phyloP scores from a whole-genome alignment of 129 eudicot species.

The Glebionis coronaria region DNA sequence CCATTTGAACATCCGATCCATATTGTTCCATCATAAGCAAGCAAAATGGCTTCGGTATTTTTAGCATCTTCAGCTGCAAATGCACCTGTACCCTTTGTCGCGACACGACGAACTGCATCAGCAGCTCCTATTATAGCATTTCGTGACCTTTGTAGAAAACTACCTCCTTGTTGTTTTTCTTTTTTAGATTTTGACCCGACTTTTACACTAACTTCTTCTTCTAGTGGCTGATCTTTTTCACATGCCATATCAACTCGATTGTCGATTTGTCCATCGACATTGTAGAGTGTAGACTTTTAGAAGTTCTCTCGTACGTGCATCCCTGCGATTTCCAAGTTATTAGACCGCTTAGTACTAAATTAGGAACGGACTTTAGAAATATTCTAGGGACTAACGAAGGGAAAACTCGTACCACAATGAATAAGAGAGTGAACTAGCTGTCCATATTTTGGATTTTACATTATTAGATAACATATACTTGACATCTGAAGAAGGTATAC shows the following conservation, averaged over 20 bases:
- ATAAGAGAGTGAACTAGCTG: constrained; percentile 67
- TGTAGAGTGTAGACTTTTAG: constrained; percentile 79
- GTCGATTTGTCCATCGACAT: constrained; percentile 84
- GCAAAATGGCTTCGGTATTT: constrained; percentile 80
- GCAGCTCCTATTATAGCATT: constrained; percentile 97
- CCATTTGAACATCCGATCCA: constrained; percentile 96
- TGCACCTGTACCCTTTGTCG: constrained; percentile 81
- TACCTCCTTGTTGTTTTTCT: constrained; percentile 70
- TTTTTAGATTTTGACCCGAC: constrained; percentile 62
- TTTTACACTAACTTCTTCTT: constrained; percentile 79
- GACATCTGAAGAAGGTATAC: constrained; percentile 79
- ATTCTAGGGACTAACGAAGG: background rate
- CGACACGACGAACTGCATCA: constrained; percentile 98
- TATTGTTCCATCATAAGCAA: constrained; percentile 77
- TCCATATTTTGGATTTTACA: constrained; percentile 79
- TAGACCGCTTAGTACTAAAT: background rate
- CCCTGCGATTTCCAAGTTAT: constrained; percentile 55
- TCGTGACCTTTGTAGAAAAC: constrained; percentile 86
- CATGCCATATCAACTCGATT: constrained; percentile 70
- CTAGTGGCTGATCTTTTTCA: constrained; percentile 65
- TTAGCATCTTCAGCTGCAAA: constrained; percentile 70
- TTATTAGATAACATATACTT: constrained; percentile 67
- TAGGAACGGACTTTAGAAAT: too few relatives aligned
- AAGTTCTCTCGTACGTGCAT: constrained; percentile 95
- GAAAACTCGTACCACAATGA: constrained; percentile 65